Percentiles rank a stretch among this genome's conserved stretches.
phyloP scores from a whole-genome alignment of 2,329 filamentous ascomycete species.

The Monosporascus sp. region DNA sequence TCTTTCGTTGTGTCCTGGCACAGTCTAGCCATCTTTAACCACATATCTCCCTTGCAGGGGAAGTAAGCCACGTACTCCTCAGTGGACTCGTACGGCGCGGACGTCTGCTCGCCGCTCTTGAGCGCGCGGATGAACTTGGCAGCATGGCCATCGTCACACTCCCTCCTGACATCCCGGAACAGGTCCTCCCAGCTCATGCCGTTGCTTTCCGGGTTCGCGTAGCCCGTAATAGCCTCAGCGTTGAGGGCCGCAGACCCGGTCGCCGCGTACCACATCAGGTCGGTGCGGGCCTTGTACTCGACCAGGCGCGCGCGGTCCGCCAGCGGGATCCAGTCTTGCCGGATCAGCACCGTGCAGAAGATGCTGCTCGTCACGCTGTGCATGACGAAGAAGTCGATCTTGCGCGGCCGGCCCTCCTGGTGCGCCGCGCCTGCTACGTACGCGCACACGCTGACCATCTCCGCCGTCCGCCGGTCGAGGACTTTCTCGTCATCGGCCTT shows the following conservation, averaged over 20 bases:
- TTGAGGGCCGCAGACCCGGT: slow-evolving; percentile 40
- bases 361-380: slow-evolving; percentile 30
- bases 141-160: slow-evolving; percentile 30
- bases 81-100: slow-evolving; percentile 9
- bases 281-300: slow-evolving; percentile 60
- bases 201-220: slow-evolving; percentile 9
- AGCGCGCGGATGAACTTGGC: slow-evolving; percentile 30
- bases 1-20: slow-evolving; percentile 13
- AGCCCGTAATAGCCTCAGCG: slow-evolving; percentile 12
- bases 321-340: slow-evolving; percentile 26
- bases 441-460: slow-evolving; percentile 20
- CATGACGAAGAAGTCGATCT: slow-evolving; percentile 61
- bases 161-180: slow-evolving; percentile 15
- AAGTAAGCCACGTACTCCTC: slow-evolving; percentile 7
- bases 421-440: slow-evolving; percentile 35
- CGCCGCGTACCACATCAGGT: slow-evolving; percentile 60
- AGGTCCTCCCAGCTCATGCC: slow-evolving; percentile 22
- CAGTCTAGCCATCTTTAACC: slow-evolving; percentile 18
- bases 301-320: slow-evolving; percentile 51
- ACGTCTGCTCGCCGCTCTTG: slow-evolving; percentile 24
- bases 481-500: slow-evolving; percentile 33
- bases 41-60: slow-evolving; percentile 20
- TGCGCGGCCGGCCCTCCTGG: slow-evolving; percentile 48
- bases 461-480: slow-evolving; percentile 27
- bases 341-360: slow-evolving; percentile 24